Evolutionary conservation across 441 rosid species (phyloP).

Genomic region (Croton setiger): DNA sequence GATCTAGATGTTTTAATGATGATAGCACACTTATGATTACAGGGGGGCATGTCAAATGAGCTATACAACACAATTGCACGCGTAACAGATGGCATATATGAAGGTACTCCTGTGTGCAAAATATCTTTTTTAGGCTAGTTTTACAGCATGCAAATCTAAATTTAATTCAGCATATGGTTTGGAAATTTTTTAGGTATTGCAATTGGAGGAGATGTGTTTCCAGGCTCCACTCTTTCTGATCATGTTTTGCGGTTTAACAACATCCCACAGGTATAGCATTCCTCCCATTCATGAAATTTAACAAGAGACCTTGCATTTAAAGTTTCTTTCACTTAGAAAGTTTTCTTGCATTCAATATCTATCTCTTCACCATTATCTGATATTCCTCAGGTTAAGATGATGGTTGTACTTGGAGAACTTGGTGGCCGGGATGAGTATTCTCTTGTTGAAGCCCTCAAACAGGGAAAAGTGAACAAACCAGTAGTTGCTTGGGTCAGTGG

Average conservation of each 20-base stretch:
- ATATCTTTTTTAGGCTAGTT: slow-evolving; percentile 14
- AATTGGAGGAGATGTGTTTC: slow-evolving; percentile 98
- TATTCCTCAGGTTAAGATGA: slow-evolving; percentile 68
- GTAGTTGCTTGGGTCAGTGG: slow-evolving; percentile 99
- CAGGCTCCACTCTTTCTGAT: slow-evolving; percentile 92
- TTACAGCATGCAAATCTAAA: slow-evolving; percentile 16
- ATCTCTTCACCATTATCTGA: slow-evolving; percentile 18
- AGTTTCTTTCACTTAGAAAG: not conserved
- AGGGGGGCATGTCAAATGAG: slow-evolving; percentile 99
- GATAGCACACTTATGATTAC: slow-evolving; percentile 20
- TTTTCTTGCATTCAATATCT: not conserved
- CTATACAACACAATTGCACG: slow-evolving; percentile 86
- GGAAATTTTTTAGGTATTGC: slow-evolving; percentile 66
- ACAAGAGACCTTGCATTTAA: not conserved
- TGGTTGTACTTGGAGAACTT: slow-evolving; percentile 94
- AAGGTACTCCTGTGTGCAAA: slow-evolving; percentile 45
- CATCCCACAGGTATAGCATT: slow-evolving; percentile 74
- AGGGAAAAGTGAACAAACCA: slow-evolving; percentile 88
- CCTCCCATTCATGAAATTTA: not conserved
- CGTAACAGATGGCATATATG: slow-evolving; percentile 92
- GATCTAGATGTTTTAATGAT: slow-evolving; percentile 13
- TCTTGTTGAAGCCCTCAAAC: slow-evolving; percentile 89
- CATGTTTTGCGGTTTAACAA: slow-evolving; percentile 89
- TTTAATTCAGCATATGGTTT: slow-evolving; percentile 17
- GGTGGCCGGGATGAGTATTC: slow-evolving; percentile 96